These are phyloP conservation scores for Pichia phayaonensis DNA, from an alignment of 805 yeast species.

Conservation along the genomic window DNA sequence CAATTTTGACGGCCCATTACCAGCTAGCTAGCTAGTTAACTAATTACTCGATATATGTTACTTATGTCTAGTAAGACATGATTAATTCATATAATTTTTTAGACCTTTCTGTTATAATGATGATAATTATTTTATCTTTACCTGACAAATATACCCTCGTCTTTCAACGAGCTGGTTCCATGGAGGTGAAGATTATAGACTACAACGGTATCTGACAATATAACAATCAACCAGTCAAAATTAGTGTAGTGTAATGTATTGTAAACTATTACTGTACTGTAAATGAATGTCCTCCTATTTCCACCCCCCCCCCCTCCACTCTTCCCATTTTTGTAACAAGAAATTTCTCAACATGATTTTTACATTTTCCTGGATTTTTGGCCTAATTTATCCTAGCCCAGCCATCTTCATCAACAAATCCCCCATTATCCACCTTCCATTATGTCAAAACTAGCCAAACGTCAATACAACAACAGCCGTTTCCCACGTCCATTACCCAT, in stretches of 20 bases:
- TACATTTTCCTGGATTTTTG: too few species aligned
- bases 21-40: too few species aligned
- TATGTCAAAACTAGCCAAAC: constrained; percentile 5
- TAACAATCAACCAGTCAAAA: background rate
- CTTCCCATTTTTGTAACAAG: too few species aligned
- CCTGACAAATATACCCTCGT: constrained; percentile 18
- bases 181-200: constrained; percentile 22
- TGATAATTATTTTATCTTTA: constrained; percentile 7
- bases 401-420: background rate
- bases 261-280: too few species aligned
- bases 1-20: too few species aligned
- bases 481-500: constrained; percentile 11
- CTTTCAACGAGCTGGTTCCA: constrained; percentile 17
- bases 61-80: background rate
- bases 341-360: background rate
- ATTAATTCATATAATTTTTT: background rate
- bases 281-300: too few species aligned
- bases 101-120: constrained; percentile 12
- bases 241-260: background rate
- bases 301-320: too few species aligned
- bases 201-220: constrained; percentile 33
- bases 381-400: too few species aligned
- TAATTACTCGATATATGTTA: background rate
- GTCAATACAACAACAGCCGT: constrained; percentile 3
- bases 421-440: background rate